These are phyloP conservation scores for Botrytis hyacinthi DNA, from an alignment of 2,329 filamentous ascomycete genomes.

Conservation along the genomic window DNA sequence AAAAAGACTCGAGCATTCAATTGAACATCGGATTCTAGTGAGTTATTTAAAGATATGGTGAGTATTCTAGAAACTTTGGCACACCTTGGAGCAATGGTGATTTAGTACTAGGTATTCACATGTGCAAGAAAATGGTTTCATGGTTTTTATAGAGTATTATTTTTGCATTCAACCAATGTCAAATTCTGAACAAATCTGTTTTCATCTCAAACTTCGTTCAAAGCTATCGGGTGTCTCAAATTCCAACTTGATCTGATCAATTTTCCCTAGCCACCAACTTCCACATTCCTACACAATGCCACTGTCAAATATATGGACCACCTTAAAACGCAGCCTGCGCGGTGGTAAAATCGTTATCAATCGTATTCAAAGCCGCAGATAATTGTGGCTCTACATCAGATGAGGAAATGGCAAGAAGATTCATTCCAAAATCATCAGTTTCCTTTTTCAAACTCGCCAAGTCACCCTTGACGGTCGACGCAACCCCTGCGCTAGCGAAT, in stretches of 20 bases:
- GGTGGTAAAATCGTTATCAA: not conserved
- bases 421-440: conserved; percentile 23
- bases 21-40: not conserved
- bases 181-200: not conserved
- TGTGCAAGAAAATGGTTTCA: not conserved
- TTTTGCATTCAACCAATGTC: not conserved
- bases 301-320: not conserved
- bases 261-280: not conserved
- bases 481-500: conserved; percentile 21
- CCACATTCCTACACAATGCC: not conserved
- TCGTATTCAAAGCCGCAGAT: not conserved
- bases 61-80: not conserved
- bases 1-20: not conserved
- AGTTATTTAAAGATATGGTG: not conserved
- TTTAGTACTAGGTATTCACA: not conserved
- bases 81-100: too few relatives aligned
- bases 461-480: conserved; percentile 15
- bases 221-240: not conserved
- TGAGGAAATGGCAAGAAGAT: conserved; percentile 25
- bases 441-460: conserved; percentile 20
- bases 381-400: conserved; percentile 20
- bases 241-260: not conserved
- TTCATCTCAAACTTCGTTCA: not conserved
- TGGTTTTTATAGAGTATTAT: not conserved
- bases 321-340: not conserved